Evolutionary conservation across 495 filamentous ascomycete genomes (phyloP).

Genomic region (Aspergillus leporis): DNA sequence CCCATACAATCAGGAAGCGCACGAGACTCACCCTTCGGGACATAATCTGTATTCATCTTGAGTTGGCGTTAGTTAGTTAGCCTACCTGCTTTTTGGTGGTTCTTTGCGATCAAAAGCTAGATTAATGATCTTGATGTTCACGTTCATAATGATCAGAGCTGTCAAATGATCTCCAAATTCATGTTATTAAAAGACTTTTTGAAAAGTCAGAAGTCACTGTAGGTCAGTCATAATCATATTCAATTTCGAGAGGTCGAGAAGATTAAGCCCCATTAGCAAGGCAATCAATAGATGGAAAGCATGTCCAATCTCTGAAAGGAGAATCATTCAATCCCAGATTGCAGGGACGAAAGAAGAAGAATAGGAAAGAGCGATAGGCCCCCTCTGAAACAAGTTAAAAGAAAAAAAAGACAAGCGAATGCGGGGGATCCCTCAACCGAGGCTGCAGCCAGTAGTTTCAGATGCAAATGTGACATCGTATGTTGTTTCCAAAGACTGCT

Average conservation of each 20-base stretch:
- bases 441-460: background rate
- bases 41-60: slow-evolving; percentile 8
- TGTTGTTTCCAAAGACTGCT: background rate
- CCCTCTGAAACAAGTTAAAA: background rate
- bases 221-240: background rate
- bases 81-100: slow-evolving; percentile 5
- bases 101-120: slow-evolving; percentile 20
- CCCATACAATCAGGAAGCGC: background rate
- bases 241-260: background rate
- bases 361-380: slow-evolving; percentile 4
- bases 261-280: background rate
- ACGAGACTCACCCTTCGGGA: slow-evolving; percentile 1
- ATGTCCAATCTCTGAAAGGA: background rate
- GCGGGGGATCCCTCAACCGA: slow-evolving; percentile 8
- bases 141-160: background rate
- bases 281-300: background rate
- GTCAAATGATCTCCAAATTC: background rate
- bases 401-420: slow-evolving; percentile 9
- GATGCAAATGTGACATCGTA: background rate
- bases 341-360: slow-evolving; percentile 2
- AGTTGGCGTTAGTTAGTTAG: slow-evolving; percentile 11
- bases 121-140: slow-evolving; percentile 21
- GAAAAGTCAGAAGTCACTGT: slow-evolving; percentile 8
- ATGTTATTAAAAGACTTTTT: background rate
- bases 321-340: background rate